Evolutionary conservation across 805 yeast genomes (phyloP).

Genomic region (Peterozyma xylosa): DNA sequence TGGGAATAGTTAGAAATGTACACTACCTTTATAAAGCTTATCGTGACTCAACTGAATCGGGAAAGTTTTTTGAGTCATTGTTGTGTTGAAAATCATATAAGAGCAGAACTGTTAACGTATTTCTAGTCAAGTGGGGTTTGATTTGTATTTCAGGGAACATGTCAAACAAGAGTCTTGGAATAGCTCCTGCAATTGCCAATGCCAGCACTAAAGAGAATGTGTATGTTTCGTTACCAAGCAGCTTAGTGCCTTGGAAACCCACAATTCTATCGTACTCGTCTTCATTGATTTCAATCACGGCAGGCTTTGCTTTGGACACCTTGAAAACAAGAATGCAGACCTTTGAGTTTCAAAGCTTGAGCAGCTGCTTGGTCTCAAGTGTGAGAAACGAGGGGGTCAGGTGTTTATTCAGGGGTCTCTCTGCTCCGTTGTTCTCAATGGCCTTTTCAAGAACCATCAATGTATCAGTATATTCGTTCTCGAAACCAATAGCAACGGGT

Average conservation of each 20-base stretch:
- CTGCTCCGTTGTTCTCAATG: slow-evolving; percentile 65
- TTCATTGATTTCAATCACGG: slow-evolving; percentile 53
- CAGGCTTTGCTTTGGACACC: slow-evolving; percentile 80
- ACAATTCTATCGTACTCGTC: slow-evolving; percentile 58
- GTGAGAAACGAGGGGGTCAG: slow-evolving; percentile 51
- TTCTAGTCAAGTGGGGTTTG: too few relatives aligned
- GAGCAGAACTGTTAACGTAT: too few relatives aligned
- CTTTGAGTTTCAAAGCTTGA: slow-evolving; percentile 48
- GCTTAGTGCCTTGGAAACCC: slow-evolving; percentile 43
- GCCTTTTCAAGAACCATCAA: slow-evolving; percentile 58
- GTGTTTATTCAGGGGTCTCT: slow-evolving; percentile 72
- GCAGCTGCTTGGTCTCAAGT: slow-evolving; percentile 52
- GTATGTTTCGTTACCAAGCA: slow-evolving; percentile 37
- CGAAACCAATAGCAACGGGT: slow-evolving; percentile 33
- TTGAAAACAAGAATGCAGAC: slow-evolving; percentile 84
- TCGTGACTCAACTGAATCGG: too few relatives aligned
- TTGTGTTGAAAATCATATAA: too few relatives aligned
- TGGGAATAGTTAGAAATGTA: too few relatives aligned
- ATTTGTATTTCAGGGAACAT: too few relatives aligned
- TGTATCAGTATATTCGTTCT: slow-evolving; percentile 53
- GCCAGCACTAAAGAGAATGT: slow-evolving; percentile 37
- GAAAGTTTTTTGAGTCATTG: too few relatives aligned
- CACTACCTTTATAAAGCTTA: too few relatives aligned
- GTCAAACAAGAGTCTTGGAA: too few relatives aligned
- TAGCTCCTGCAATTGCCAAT: slow-evolving; percentile 52